Evolutionary conservation across 306 rosid genomes (phyloP).

Genomic region (Citrullus amarus): DNA sequence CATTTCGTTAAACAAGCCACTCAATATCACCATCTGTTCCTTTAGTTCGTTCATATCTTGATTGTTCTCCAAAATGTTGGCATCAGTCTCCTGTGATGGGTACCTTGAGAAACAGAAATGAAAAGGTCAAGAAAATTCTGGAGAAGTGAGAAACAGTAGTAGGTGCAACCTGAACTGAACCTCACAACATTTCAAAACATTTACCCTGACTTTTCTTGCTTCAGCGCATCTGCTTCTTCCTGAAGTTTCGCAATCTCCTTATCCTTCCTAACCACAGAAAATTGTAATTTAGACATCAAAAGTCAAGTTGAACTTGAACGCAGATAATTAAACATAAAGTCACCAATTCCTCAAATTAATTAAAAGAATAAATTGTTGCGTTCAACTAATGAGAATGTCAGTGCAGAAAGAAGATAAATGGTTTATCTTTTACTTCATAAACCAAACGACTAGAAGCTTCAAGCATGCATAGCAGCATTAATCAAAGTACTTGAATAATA

Average conservation of each 20-base stretch:
- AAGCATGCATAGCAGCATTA: neutral
- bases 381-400: neutral
- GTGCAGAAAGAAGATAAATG: neutral
- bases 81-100: slow-evolving; percentile 31
- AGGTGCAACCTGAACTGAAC: neutral
- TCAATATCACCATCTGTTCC: slow-evolving; percentile 48
- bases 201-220: slow-evolving; percentile 51
- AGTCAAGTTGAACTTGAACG: neutral
- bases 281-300: neutral
- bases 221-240: slow-evolving; percentile 53
- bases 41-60: slow-evolving; percentile 48
- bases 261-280: slow-evolving; percentile 52
- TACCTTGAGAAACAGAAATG: slow-evolving; percentile 34
- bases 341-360: neutral
- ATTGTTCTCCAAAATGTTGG: slow-evolving; percentile 30
- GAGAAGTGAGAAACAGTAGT: neutral
- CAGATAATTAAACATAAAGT: neutral
- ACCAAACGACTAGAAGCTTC: neutral
- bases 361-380: neutral
- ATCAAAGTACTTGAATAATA: neutral
- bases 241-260: slow-evolving; percentile 54
- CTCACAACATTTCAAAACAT: slow-evolving; percentile 2
- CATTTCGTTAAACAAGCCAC: slow-evolving; percentile 45
- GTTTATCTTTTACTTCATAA: neutral
- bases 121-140: neutral